Evolutionary conservation across 177 flowering plant genomes (phyloP).

Genomic region (Vitis hybrid): DNA sequence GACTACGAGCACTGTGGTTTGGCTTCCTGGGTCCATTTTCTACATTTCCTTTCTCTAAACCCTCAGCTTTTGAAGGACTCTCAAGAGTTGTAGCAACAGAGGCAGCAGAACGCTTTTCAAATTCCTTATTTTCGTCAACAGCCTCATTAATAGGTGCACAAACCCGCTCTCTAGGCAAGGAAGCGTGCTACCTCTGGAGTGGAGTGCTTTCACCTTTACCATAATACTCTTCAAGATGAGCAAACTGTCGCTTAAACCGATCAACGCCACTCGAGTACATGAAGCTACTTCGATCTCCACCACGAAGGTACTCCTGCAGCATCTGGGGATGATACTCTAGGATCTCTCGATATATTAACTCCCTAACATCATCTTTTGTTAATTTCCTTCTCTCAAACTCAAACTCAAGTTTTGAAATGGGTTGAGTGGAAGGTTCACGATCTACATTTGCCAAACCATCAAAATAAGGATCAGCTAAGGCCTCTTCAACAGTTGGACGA

Average conservation of each 20-base stretch:
- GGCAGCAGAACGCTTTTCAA: constrained; percentile 40
- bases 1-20: constrained; percentile 53
- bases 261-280: constrained; percentile 91
- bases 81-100: constrained; percentile 49
- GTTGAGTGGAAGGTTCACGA: too few relatives aligned
- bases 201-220: constrained; percentile 61
- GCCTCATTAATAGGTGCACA: constrained; percentile 47
- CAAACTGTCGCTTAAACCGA: constrained; percentile 71
- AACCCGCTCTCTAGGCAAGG: constrained; percentile 79
- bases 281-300: constrained; percentile 86
- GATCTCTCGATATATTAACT: constrained; percentile 46
- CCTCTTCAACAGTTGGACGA: constrained; percentile 94
- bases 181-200: constrained; percentile 58
- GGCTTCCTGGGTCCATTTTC: constrained; percentile 39
- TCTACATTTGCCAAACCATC: too few relatives aligned
- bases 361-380: too few relatives aligned
- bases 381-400: too few relatives aligned
- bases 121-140: constrained; percentile 26
- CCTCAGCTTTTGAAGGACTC: constrained; percentile 45
- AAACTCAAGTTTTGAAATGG: too few relatives aligned
- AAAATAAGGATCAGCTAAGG: constrained; percentile 15
- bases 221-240: constrained; percentile 60
- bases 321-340: constrained; percentile 98
- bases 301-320: constrained; percentile 88
- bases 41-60: constrained; percentile 21